Conservation (phyloP, 208 protist species). For the Wallacemonas collosoma region DNA sequence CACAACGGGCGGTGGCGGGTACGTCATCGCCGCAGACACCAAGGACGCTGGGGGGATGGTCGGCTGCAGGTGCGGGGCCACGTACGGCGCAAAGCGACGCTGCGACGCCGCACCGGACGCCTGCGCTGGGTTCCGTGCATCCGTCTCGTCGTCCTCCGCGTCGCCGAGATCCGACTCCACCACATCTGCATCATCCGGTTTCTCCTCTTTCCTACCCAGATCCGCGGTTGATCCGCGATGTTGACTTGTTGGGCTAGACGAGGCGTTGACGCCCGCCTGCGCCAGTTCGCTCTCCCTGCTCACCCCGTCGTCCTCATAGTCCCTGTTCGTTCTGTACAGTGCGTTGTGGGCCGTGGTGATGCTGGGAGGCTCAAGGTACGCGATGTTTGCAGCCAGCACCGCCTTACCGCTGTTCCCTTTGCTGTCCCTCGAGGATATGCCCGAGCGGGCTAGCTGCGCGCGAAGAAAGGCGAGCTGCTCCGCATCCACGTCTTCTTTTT, state of each 20-base stretch:
- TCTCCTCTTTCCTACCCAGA: too few species aligned
- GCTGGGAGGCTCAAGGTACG: conserved; percentile 19
- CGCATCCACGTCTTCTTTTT: not conserved
- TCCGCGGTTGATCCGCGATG: too few species aligned
- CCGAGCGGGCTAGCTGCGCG: conserved; percentile 5
- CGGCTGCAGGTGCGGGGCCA: not conserved
- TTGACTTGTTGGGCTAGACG: too few species aligned
- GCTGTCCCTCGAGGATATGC: not conserved
- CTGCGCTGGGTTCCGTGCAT: not conserved
- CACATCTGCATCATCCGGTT: too few species aligned
- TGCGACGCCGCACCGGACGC: not conserved
- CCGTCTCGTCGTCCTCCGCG: not conserved
- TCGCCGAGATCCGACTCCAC: too few species aligned
- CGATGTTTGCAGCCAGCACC: conserved; percentile 16
- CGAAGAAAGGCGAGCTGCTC: conserved; percentile 8
- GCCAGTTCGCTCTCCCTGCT: too few species aligned
- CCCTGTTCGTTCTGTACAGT: not conserved
- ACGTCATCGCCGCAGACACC: not conserved
- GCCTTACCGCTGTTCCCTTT: not conserved
- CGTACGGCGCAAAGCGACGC: conserved; percentile 3
- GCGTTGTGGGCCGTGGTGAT: conserved; percentile 12
- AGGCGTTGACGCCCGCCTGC: too few species aligned
- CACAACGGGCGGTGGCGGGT: conserved; percentile 7
- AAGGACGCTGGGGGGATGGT: not conserved
- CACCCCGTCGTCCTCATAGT: too few species aligned